phyloP scores from a whole-genome alignment of 306 rosid genomes.

The Sicyos edulis region DNA sequence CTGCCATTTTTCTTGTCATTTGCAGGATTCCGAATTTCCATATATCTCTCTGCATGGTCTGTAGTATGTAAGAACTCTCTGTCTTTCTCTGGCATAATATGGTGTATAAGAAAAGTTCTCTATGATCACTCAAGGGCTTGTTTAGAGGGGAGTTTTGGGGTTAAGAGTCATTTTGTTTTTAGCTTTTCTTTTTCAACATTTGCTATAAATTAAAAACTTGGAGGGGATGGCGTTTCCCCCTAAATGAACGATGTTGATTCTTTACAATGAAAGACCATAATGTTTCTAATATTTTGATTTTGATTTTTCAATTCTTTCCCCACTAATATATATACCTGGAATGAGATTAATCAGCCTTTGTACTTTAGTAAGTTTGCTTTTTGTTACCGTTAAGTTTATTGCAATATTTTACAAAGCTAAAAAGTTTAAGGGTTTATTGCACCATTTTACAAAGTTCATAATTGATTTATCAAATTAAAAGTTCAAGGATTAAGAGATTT shows the following conservation, averaged over 20 bases:
- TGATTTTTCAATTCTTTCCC: neutral
- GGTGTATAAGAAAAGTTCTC: neutral
- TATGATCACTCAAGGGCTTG: neutral
- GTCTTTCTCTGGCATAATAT: neutral
- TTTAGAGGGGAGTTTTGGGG: neutral
- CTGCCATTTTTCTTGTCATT: neutral
- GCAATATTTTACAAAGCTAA: too few relatives aligned
- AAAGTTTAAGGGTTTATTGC: too few relatives aligned
- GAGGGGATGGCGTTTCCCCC: neutral
- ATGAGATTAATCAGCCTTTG: too few relatives aligned
- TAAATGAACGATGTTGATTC: too few relatives aligned
- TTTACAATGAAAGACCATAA: neutral
- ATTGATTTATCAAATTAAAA: too few relatives aligned
- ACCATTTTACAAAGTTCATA: too few relatives aligned
- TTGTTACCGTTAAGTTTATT: too few relatives aligned
- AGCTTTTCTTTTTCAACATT: neutral
- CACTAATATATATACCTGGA: too few relatives aligned
- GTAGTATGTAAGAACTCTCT: neutral
- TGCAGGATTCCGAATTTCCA: neutral
- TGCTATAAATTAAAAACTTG: neutral
- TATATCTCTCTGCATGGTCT: neutral
- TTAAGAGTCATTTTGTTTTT: neutral
- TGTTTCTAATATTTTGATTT: neutral
- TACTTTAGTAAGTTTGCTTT: too few relatives aligned
- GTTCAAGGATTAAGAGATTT: too few relatives aligned